Conservation (phyloP, 2,329 filamentous ascomycete species). For the Rutstroemia sp. region DNA sequence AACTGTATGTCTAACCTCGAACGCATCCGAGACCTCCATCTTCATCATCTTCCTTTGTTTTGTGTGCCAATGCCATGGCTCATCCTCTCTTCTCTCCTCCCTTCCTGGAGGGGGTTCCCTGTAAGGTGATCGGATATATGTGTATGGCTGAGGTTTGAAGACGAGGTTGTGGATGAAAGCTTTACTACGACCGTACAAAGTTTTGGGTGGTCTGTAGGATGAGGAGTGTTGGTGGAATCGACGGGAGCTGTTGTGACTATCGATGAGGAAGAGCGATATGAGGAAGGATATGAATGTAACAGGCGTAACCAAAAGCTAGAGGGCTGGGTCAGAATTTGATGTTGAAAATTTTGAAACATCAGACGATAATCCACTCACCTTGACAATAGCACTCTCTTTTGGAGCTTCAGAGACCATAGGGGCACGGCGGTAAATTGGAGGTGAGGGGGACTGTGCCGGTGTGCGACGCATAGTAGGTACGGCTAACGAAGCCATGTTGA, state of each 20-base stretch:
- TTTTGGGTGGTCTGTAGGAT: slow-evolving; percentile 8
- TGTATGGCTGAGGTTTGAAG: slow-evolving; percentile 19
- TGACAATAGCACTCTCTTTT: slow-evolving; percentile 20
- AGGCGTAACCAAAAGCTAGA: slow-evolving; percentile 27
- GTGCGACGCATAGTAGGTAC: not conserved
- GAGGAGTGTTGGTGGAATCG: slow-evolving; percentile 15
- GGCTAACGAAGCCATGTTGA: not conserved
- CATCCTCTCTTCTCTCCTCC: slow-evolving; percentile 11
- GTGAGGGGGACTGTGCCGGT: slow-evolving; percentile 5
- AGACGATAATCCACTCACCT: slow-evolving; percentile 14
- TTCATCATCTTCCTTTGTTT: slow-evolving; percentile 29
- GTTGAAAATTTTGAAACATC: not conserved
- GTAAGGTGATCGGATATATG: slow-evolving; percentile 19
- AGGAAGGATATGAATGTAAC: slow-evolving; percentile 29
- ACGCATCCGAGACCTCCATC: slow-evolving; percentile 29
- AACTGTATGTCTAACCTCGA: slow-evolving; percentile 26
- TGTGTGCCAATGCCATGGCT: slow-evolving; percentile 29
- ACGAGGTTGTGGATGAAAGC: slow-evolving; percentile 18
- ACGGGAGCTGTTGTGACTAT: slow-evolving; percentile 18
- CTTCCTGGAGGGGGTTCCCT: not conserved
- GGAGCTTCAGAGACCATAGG: slow-evolving; percentile 17
- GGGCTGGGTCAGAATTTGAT: not conserved
- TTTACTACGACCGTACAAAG: slow-evolving; percentile 11
- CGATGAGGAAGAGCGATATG: slow-evolving; percentile 28
- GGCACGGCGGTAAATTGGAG: not conserved